Conservation (phyloP, 257 asterid species). For the Fraxinus anomala region DNA sequence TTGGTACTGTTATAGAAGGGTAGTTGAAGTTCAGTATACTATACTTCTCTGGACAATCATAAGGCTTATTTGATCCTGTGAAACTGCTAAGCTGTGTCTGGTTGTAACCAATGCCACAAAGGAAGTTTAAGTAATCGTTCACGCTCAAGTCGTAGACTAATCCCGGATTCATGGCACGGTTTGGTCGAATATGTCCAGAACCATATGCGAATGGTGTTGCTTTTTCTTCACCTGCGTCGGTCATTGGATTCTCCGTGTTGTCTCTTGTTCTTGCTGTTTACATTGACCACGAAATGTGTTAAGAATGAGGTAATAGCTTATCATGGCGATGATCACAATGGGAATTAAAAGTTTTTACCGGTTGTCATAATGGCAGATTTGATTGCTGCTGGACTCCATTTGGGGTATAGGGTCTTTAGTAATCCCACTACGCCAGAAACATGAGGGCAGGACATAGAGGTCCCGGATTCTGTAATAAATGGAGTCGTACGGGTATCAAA, state of each 20-base stretch:
- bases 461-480: constrained; percentile 38
- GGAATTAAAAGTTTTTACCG: constrained; percentile 24
- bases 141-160: constrained; percentile 54
- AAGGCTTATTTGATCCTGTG: background rate
- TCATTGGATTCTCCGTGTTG: constrained; percentile 44
- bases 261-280: constrained; percentile 51
- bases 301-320: background rate
- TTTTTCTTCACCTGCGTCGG: background rate
- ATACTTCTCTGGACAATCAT: constrained; percentile 41
- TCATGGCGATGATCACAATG: background rate
- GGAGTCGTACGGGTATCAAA: constrained; percentile 38
- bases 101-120: constrained; percentile 63
- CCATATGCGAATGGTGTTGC: constrained; percentile 55
- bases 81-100: constrained; percentile 14
- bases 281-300: background rate
- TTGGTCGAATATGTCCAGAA: constrained; percentile 59
- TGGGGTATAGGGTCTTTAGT: constrained; percentile 50
- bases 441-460: constrained; percentile 81
- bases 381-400: constrained; percentile 72
- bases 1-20: constrained; percentile 48
- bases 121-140: constrained; percentile 54
- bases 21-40: constrained; percentile 47
- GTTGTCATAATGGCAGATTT: constrained; percentile 66
- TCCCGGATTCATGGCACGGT: constrained; percentile 64
- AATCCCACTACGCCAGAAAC: constrained; percentile 63